A percentile compares a stretch with the other conserved stretches of the same genome.
phyloP scores from a whole-genome alignment of 2,329 filamentous ascomycete species.

The Xylaria sp. region DNA sequence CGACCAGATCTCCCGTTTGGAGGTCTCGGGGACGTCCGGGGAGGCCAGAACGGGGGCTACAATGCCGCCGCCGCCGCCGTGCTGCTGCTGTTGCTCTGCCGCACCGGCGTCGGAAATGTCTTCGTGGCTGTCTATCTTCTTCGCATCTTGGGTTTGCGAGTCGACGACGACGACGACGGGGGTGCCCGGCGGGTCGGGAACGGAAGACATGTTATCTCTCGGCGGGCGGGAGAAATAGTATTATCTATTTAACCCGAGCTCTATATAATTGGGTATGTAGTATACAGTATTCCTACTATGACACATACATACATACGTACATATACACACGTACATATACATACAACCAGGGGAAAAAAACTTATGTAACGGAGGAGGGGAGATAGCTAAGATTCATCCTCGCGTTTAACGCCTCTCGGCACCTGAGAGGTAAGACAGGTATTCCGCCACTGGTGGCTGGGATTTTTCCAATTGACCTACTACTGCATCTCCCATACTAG shows the following conservation, averaged over 20 bases:
- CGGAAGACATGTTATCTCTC: constrained; percentile 36
- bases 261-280: neutral
- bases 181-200: constrained; percentile 29
- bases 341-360: neutral
- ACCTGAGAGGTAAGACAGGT: too few species aligned
- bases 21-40: constrained; percentile 52
- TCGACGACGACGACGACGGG: neutral
- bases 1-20: constrained; percentile 65
- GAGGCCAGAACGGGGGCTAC: constrained; percentile 38
- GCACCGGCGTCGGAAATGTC: constrained; percentile 18
- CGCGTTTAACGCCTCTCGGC: too few species aligned
- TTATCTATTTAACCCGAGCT: constrained; percentile 1
- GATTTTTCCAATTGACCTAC: neutral
- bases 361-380: too few species aligned
- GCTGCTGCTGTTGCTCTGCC: neutral
- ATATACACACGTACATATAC: neutral
- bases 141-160: constrained; percentile 25
- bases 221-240: neutral
- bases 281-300: neutral
- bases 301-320: neutral
- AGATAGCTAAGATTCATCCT: too few species aligned
- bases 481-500: neutral
- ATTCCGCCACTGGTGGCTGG: too few species aligned
- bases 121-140: constrained; percentile 12
- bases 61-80: constrained; percentile 10